Evolutionary conservation across 2,329 filamentous ascomycete species (phyloP), one percentile per base, ranked within the genome.

Genomic region (Pseudogymnoascus sp.): DNA sequence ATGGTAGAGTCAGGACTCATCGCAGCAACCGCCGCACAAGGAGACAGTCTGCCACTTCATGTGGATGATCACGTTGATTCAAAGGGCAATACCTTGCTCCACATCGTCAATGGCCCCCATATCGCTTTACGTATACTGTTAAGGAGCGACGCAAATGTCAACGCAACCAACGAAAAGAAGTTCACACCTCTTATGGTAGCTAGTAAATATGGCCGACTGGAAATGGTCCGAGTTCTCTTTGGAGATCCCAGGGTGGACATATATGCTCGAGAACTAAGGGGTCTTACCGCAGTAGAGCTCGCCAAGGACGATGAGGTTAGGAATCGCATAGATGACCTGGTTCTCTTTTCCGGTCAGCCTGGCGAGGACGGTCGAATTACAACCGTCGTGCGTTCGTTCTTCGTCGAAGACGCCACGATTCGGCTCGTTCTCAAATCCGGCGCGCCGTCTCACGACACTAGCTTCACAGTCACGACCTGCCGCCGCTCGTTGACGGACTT

Each of bases 101-200:
- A 99, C 74, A 93, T 99, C 69, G 88, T 97, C 70, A 96, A 93
- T 68, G 91, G 98, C 71, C 83, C 90, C 7, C 83, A 87, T 62
- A 81, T 98, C 59, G 90, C 91, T 1, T 73, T 87, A 62, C 84
- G 85, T 65, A 89, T 98, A 41, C 79, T 99, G 37, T 84, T 89
- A 63, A 84, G 88, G 65, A 96, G 93, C 75, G 95, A 99, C 69
- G 89, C 92, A n/a, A 92, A 99, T 72, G 90, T 93, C 62, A 99
- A 99, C 75, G 93, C 93, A 7, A 89, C 88, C 7, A 99, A 99
- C 72, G 93, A 98, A 70, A 96, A 91, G 77, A 89, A 86, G 59
- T 98, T 99, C 72, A 99, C 96, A 0, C 88, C 95, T 1, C 80
- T 99, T 63, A 99, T 99, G 95, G 89, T 99, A 66, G 93, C 93